Percentiles rank a stretch among this genome's conserved stretches.
These are phyloP conservation scores for Alternaria metachromatica DNA, from an alignment of 2,329 filamentous ascomycete genomes.

Conservation along the genomic window DNA sequence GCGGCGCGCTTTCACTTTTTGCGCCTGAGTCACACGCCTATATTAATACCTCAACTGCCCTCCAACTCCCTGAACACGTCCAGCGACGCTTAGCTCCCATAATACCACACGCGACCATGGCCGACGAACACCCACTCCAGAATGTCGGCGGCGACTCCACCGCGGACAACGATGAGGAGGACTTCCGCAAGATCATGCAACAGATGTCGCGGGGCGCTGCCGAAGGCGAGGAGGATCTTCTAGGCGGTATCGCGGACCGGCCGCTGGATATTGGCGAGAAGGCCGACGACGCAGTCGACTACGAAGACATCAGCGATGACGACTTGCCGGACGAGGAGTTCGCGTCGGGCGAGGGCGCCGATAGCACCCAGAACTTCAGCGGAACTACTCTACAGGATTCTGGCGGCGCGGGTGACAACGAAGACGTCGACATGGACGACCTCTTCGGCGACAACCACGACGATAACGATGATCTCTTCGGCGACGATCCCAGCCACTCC, in stretches of 20 bases:
- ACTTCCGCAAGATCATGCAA: conserved; percentile 28
- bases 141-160: conserved; percentile 14
- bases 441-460: conserved; percentile 66
- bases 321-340: conserved; percentile 79
- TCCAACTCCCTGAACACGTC: not conserved
- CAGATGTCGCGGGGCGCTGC: conserved; percentile 28
- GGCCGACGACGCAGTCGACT: conserved; percentile 91
- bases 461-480: conserved; percentile 48
- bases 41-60: not conserved
- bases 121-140: conserved; percentile 19
- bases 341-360: conserved; percentile 25
- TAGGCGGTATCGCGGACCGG: conserved; percentile 36
- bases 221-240: conserved; percentile 28
- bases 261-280: conserved; percentile 69
- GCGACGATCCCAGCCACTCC: conserved; percentile 27
- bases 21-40: conserved; percentile 2
- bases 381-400: conserved; percentile 42
- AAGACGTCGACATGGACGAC: conserved; percentile 66
- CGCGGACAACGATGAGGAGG: conserved; percentile 39
- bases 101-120: conserved; percentile 34
- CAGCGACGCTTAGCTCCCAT: not conserved
- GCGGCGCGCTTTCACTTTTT: conserved; percentile 22
- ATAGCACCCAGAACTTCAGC: conserved; percentile 32
- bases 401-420: conserved; percentile 22
- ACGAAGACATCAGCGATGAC: conserved; percentile 88